Base-by-base conservation (phyloP, 1,284 basidiomycete species). In the Ceratobasidium sp. region DNA sequence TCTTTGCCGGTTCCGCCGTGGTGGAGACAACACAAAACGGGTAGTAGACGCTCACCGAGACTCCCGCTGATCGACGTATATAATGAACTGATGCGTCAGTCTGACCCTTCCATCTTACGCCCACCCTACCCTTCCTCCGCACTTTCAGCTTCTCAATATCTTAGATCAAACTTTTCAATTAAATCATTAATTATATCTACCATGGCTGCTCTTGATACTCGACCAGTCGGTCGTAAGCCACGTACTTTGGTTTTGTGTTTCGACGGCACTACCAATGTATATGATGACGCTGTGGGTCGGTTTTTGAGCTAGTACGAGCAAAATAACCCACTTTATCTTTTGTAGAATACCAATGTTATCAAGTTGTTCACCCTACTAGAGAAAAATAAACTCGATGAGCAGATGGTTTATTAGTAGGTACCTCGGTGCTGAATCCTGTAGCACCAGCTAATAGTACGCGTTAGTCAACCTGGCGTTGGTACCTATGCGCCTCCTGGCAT, bases 371-470 rank as follows among this genome's bases (percentile, higher is more conserved):
- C 79, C 12, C 51, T 80, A n/a, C 78, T 82, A 26, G 78, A 82
- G 20, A 80, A 81, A 60, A 72, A 78, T 46, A 78, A 81, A 7
- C 61, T 67, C 18, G 64, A 81, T 3, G 79, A 80, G 56, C 82
- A 82, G 68, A 42, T 81, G 69, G 81, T 81, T 20, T 82, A 82
- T 68, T 82, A 82, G 64, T 81, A 81, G 69, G 64, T 70, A 13
- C 13, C 39, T 9, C 10, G 10, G 23, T 26, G 51, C 33, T 13
- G 15, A 12, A n/a, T 33, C 7, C 23, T 70, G 51, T 13, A 33
- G 46, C 40, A 44, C 39, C 39, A 40, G 23, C 60, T 53, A 28
- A 60, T 13, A 10, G 26, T 10, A 39, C 23, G 23, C 63, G 13
- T 13, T 28, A 77, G 73, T 49, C 73, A 77, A 77, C 73, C 73